Percentiles rank a stretch among this genome's conserved stretches.
phyloP scores from a whole-genome alignment of 805 yeast species.

The Candida michaelii region DNA sequence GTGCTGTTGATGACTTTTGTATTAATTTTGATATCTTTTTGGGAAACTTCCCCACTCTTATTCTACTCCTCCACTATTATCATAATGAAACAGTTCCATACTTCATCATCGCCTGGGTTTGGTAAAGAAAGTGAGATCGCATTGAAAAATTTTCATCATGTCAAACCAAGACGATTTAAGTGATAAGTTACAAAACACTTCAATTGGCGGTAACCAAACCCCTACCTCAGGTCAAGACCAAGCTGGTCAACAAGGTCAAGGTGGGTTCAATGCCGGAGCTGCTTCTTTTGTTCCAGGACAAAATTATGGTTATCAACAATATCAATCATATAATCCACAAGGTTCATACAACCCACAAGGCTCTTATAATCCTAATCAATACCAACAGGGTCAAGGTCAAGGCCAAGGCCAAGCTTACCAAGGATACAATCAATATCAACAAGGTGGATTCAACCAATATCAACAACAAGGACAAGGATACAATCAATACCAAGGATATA shows the following conservation, averaged over 20 bases:
- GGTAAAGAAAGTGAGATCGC: too few relatives aligned
- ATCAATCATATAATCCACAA: slow-evolving; percentile 7
- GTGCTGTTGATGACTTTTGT: too few relatives aligned
- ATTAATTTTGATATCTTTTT: too few relatives aligned
- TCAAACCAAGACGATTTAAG: slow-evolving; percentile 41
- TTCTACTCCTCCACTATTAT: too few relatives aligned
- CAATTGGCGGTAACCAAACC: too few relatives aligned
- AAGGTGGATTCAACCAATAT: slow-evolving; percentile 11
- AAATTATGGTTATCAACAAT: slow-evolving; percentile 18
- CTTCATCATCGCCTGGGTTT: too few relatives aligned
- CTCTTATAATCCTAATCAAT: slow-evolving; percentile 7
- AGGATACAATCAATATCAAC: slow-evolving; percentile 16
- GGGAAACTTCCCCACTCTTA: too few relatives aligned
- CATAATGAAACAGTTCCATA: too few relatives aligned
- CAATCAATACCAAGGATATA: slow-evolving; percentile 14
- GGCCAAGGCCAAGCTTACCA: slow-evolving; percentile 3
- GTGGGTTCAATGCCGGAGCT: slow-evolving; percentile 48
- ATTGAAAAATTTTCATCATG: slow-evolving; percentile 8
- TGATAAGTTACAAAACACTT: slow-evolving; percentile 44
- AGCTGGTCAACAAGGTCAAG: too few relatives aligned
- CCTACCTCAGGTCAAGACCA: too few relatives aligned
- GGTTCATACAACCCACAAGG: slow-evolving; percentile 14
- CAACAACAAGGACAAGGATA: slow-evolving; percentile 26
- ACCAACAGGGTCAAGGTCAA: slow-evolving; percentile 7
- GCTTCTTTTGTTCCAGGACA: slow-evolving; percentile 50